Base-by-base conservation (phyloP, 495 filamentous ascomycete species). In the Podospora fimiseda region DNA sequence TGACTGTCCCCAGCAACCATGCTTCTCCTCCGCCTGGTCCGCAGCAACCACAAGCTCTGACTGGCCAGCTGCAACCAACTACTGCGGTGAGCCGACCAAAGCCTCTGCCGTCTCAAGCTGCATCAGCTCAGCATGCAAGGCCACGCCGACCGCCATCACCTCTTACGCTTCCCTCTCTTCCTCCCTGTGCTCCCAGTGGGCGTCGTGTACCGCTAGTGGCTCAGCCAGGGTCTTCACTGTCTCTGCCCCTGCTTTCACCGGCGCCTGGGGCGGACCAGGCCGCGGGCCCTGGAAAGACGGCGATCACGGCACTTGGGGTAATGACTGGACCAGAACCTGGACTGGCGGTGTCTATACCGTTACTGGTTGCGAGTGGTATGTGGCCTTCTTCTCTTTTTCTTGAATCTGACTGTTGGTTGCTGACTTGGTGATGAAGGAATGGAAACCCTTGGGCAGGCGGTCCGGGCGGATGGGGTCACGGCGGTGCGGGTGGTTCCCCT, bases 361-460 rank as follows among this genome's bases (percentile, higher is more conserved):
- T 2, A 76, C 72, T 2, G 73, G 73, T 1, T 76, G 73, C 55
- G 60, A 71, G 40, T 76, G 70, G 27, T 33, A 33, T n/a, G n/a
- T n/a, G n/a, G n/a, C n/a, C 27, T 33, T 33, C 11, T 33, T 11
- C 27, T 33, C 27, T 33, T 33, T 11, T 11, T 33, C 11, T 33
- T 6, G n/a, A n/a, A n/a, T n/a, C n/a, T n/a, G n/a, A n/a, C n/a
- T n/a, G n/a, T n/a, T n/a, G n/a, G n/a, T 33, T 33, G 27, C 27
- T 33, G 27, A 33, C 11, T 5, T 33, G 5, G 27, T 33, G 11
- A 33, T 6, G 11, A 5, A 33, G 27, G 61, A 55, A 60, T 52
- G 73, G 73, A 9, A 70, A 67, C n/a, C 68, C 70, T 0, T 74
- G 73, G 73, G 71, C 69, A 15, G 72, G 73, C 43, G 72, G 72